A percentile compares a stretch with the other conserved stretches of the same genome.
Conservation (phyloP, 1,139 yeast species). For the Sugiyamaella novakii region DNA sequence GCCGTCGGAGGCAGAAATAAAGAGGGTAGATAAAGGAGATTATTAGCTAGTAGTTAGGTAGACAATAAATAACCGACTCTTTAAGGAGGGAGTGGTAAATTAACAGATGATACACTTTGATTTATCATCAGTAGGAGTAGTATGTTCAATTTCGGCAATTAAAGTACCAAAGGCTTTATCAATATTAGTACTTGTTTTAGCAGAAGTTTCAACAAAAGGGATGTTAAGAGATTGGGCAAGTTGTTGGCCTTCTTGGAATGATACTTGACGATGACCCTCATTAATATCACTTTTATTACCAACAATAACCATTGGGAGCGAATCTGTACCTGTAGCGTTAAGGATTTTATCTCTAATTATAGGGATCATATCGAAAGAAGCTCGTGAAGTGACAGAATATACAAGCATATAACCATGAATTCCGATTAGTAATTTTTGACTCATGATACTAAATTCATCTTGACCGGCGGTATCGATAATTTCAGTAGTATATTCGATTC, state of each 20-base stretch:
- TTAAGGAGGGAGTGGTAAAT: background rate
- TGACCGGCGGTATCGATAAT: constrained; percentile 91
- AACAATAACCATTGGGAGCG: constrained; percentile 76
- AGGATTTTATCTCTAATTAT: constrained; percentile 82
- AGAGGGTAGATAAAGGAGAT: too few relatives aligned
- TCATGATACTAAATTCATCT: constrained; percentile 84
- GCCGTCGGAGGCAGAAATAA: too few relatives aligned
- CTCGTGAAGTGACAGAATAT: constrained; percentile 77
- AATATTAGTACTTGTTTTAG: constrained; percentile 71
- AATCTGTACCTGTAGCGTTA: constrained; percentile 70
- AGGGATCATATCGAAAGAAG: constrained; percentile 76
- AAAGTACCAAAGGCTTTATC: constrained; percentile 65
- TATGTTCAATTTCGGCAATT: constrained; percentile 69
- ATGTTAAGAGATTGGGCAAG: constrained; percentile 64
- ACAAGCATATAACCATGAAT: constrained; percentile 84
- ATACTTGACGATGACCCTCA: constrained; percentile 62
- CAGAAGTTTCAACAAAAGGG: constrained; percentile 79
- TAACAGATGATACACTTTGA: constrained; percentile 41
- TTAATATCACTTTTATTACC: constrained; percentile 82
- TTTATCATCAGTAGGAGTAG: constrained; percentile 52
- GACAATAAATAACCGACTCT: constrained; percentile 3
- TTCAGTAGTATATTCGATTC: constrained; percentile 79
- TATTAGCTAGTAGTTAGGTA: constrained; percentile 5
- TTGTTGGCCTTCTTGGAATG: constrained; percentile 61
- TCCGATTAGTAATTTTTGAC: constrained; percentile 80